A percentile compares a stretch with the other conserved stretches of the same genome.
These are phyloP conservation scores for Xylaria bambusicola DNA, from an alignment of 495 filamentous ascomycete species.

Conservation along the genomic window DNA sequence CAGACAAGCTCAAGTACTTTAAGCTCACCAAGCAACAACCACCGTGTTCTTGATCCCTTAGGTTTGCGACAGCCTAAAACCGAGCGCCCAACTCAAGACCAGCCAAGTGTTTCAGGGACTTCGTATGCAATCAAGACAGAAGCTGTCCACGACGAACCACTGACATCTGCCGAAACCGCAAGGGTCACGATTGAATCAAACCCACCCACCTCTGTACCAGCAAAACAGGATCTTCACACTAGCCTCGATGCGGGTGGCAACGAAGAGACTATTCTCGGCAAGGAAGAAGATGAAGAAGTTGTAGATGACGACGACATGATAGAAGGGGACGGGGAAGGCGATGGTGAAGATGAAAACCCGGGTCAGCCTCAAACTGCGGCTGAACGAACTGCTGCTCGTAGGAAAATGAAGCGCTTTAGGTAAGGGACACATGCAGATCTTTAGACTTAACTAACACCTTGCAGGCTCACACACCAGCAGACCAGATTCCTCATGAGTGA, in stretches of 20 bases:
- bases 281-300: conserved; percentile 60
- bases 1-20: conserved; percentile 33
- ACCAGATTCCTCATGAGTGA: conserved; percentile 97
- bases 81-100: conserved; percentile 37
- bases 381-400: conserved; percentile 74
- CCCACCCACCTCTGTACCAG: conserved; percentile 42
- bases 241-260: conserved; percentile 33
- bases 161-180: conserved; percentile 43
- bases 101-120: conserved; percentile 38
- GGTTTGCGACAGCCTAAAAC: conserved; percentile 47
- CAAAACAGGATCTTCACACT: conserved; percentile 38
- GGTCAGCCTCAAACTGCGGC: conserved; percentile 62
- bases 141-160: conserved; percentile 45
- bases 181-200: conserved; percentile 43
- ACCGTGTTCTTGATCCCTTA: conserved; percentile 44
- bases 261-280: conserved; percentile 46
- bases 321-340: conserved; percentile 46
- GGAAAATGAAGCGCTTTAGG: conserved; percentile 96
- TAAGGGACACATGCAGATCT: conserved; percentile 42
- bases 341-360: conserved; percentile 45
- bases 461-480: conserved; percentile 92
- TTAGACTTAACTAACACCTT: conserved; percentile 17
- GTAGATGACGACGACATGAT: conserved; percentile 53
- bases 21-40: conserved; percentile 40
- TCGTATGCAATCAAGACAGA: conserved; percentile 44